phyloP scores from a whole-genome alignment of 2,329 filamentous ascomycete species.

The Seiridium cupressi region DNA sequence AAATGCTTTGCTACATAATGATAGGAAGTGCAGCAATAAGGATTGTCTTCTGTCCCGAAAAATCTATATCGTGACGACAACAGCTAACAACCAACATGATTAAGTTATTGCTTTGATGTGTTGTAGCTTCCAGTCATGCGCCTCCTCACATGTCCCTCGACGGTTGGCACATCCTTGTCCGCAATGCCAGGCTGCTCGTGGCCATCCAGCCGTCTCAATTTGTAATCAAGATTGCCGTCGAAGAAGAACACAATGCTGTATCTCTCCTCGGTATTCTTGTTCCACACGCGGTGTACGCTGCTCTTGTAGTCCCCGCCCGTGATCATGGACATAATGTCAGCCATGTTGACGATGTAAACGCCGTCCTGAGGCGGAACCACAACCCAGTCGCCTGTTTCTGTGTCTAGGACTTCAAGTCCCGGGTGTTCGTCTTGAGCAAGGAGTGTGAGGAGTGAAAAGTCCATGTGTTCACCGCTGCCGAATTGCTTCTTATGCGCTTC shows the following conservation, averaged over 20 bases:
- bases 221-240: background rate
- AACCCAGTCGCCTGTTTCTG: conserved; percentile 13
- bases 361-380: conserved; percentile 14
- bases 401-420: conserved; percentile 20
- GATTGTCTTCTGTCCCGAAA: too few relatives aligned
- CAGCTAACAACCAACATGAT: too few relatives aligned
- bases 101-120: too few relatives aligned
- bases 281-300: background rate
- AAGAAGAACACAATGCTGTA: background rate
- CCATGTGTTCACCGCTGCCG: conserved; percentile 18
- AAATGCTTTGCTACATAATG: too few relatives aligned
- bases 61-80: too few relatives aligned
- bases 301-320: conserved; percentile 15
- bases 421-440: conserved; percentile 19
- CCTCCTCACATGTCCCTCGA: background rate
- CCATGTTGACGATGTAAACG: conserved; percentile 35
- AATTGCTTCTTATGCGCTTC: background rate
- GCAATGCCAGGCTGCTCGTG: too few relatives aligned
- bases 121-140: background rate
- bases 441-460: conserved; percentile 22
- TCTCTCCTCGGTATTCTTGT: background rate
- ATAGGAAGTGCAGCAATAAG: too few relatives aligned
- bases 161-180: background rate
- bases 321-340: conserved; percentile 32
- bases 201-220: background rate